Percentiles rank a stretch among this genome's conserved stretches.
Conservation (phyloP, 495 filamentous ascomycete genomes). For the Staphylotrichum tortipilum region DNA sequence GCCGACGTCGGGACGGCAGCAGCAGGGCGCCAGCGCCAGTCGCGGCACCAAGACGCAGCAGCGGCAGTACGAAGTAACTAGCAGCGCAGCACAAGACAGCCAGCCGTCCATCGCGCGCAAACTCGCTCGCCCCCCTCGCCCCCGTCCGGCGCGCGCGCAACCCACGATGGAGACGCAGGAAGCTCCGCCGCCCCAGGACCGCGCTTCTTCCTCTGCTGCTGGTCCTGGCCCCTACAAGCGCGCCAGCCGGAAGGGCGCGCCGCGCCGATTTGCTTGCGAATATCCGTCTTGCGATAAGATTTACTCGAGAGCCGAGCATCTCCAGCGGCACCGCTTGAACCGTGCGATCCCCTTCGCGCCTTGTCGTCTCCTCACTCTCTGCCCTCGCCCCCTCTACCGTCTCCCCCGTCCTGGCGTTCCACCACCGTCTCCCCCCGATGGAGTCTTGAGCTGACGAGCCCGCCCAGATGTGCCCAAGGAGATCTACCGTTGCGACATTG, state of each 20-base stretch:
- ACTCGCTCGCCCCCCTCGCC: no score
- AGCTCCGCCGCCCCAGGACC: neutral
- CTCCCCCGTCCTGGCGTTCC: no score
- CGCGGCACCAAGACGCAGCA: no score
- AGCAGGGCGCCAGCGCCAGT: no score
- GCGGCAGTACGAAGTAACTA: no score
- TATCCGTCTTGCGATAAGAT: constrained; percentile 84
- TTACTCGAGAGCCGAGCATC: constrained; percentile 91
- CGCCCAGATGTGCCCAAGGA: constrained; percentile 89
- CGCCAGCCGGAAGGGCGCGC: constrained; percentile 42
- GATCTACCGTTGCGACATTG: constrained; percentile 88
- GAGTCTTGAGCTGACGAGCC: constrained; percentile 32
- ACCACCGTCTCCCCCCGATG: neutral
- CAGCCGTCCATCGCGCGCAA: no score
- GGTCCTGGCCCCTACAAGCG: constrained; percentile 33
- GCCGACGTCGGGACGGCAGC: neutral
- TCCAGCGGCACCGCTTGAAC: constrained; percentile 51
- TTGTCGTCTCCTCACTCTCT: no score
- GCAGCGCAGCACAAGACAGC: no score
- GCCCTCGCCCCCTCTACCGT: no score
- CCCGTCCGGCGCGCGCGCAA: neutral
- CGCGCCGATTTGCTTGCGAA: constrained; percentile 63
- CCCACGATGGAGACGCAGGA: constrained; percentile 14
- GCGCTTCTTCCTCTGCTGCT: no score
- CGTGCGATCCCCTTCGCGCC: constrained; percentile 23